phyloP scores from a whole-genome alignment of 2,329 filamentous ascomycete genomes.

The Helotiales sp. region DNA sequence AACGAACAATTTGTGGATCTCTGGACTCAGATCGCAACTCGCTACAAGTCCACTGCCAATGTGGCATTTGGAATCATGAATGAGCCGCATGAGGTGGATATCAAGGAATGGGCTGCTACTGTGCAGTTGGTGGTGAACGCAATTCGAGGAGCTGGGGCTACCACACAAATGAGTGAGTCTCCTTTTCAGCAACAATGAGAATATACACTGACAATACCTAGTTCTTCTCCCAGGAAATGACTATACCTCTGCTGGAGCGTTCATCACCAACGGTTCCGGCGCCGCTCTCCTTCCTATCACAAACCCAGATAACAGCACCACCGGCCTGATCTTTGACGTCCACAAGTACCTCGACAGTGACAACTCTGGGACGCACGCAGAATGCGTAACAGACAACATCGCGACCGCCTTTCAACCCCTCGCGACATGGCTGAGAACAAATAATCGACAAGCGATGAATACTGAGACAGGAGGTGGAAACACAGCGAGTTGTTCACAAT shows the following conservation, averaged over 20 bases:
- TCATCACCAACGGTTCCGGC: slow-evolving; percentile 50
- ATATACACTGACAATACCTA: not conserved
- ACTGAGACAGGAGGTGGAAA: slow-evolving; percentile 51
- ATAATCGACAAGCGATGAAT: slow-evolving; percentile 47
- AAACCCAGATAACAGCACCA: slow-evolving; percentile 57
- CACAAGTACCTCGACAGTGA: slow-evolving; percentile 63
- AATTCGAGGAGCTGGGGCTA: slow-evolving; percentile 61
- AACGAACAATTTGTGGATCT: slow-evolving; percentile 58
- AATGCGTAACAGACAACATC: slow-evolving; percentile 55
- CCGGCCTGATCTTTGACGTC: slow-evolving; percentile 55
- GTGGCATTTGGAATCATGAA: slow-evolving; percentile 69
- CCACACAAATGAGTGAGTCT: slow-evolving; percentile 49
- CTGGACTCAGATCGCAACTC: slow-evolving; percentile 58
- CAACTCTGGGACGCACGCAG: slow-evolving; percentile 52
- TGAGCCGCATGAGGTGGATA: slow-evolving; percentile 43
- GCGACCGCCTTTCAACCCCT: slow-evolving; percentile 45
- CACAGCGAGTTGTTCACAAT: slow-evolving; percentile 21
- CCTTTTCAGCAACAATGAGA: not conserved
- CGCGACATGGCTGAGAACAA: slow-evolving; percentile 47
- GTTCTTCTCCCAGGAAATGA: slow-evolving; percentile 63
- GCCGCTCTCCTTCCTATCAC: slow-evolving; percentile 51
- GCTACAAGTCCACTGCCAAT: slow-evolving; percentile 51
- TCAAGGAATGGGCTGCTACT: slow-evolving; percentile 56
- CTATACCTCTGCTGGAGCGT: slow-evolving; percentile 51
- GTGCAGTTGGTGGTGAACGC: slow-evolving; percentile 63